These are phyloP conservation scores for Mycena capillaripes DNA, from an alignment of 768 basidiomycete genomes.

Conservation along the genomic window DNA sequence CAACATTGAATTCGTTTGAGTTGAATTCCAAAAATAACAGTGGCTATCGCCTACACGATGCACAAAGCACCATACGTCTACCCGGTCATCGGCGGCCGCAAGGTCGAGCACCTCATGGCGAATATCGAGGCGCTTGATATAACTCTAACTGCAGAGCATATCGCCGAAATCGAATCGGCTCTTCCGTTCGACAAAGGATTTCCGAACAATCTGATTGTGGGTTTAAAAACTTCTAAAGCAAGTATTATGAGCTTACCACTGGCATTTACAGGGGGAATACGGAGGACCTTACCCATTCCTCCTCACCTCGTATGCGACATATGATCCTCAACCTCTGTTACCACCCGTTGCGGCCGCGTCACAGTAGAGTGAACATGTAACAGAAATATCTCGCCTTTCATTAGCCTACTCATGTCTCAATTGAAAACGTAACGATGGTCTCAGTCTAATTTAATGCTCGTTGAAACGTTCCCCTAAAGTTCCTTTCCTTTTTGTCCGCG, in stretches of 20 bases:
- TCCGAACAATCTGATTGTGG: slow-evolving; percentile 8
- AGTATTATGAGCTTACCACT: background rate
- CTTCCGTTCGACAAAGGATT: slow-evolving; percentile 57
- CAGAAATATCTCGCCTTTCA: no score
- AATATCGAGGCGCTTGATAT: slow-evolving; percentile 59
- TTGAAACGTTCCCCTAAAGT: slow-evolving; percentile 96
- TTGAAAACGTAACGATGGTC: no score
- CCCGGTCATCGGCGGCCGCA: slow-evolving; percentile 56
- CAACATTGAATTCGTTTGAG: background rate
- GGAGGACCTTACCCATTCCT: background rate
- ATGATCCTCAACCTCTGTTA: slow-evolving; percentile 3
- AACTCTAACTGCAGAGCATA: slow-evolving; percentile 50
- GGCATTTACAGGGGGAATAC: background rate
- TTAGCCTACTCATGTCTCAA: no score
- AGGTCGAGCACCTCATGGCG: slow-evolving; percentile 56
- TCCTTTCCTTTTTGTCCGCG: slow-evolving; percentile 83
- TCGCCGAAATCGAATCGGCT: slow-evolving; percentile 50
- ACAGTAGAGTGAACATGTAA: no score
- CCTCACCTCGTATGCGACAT: background rate
- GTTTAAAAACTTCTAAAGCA: background rate
- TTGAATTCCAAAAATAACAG: background rate
- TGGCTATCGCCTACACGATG: slow-evolving; percentile 44
- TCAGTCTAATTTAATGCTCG: no score
- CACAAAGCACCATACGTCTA: slow-evolving; percentile 60
- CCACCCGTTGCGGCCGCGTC: background rate